These are phyloP conservation scores for Stachybotrys elegans DNA, from an alignment of 2,329 filamentous ascomycete genomes.

Conservation along the genomic window DNA sequence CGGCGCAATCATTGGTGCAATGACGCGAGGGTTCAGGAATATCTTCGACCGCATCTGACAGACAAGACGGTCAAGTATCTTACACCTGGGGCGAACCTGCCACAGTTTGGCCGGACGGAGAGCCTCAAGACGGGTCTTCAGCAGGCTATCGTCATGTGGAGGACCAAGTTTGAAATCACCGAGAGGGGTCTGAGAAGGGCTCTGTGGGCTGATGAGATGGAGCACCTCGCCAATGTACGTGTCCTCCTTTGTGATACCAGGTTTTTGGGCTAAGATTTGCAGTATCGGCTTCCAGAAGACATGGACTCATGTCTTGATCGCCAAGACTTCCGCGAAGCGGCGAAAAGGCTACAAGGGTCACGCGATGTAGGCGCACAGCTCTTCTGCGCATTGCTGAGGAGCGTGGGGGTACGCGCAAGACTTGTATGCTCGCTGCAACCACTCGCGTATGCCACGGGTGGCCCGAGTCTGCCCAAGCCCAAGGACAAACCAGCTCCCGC, in stretches of 20 bases:
- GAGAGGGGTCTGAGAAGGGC: constrained; percentile 65
- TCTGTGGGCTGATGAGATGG: constrained; percentile 67
- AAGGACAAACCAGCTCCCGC: constrained; percentile 12
- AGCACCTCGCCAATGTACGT: constrained; percentile 54
- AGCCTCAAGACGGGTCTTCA: constrained; percentile 76
- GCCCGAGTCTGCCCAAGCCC: constrained; percentile 41
- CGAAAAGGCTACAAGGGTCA: constrained; percentile 68
- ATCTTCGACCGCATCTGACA: constrained; percentile 60
- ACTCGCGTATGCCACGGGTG: constrained; percentile 60
- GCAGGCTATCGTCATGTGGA: constrained; percentile 63
- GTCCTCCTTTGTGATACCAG: too few relatives aligned
- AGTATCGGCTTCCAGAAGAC: constrained; percentile 56
- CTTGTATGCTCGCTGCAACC: constrained; percentile 88
- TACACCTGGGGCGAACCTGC: constrained; percentile 59
- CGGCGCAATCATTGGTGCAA: constrained; percentile 88
- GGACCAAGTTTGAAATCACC: constrained; percentile 63
- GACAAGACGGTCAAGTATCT: constrained; percentile 63
- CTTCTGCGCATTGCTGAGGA: constrained; percentile 80
- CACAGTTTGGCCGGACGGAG: constrained; percentile 71
- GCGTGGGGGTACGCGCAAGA: constrained; percentile 74
- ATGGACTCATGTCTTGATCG: constrained; percentile 65
- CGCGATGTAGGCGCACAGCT: constrained; percentile 86
- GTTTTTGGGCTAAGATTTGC: too few relatives aligned
- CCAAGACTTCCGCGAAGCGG: constrained; percentile 68
- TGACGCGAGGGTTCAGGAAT: constrained; percentile 60